These are phyloP conservation scores for Pichia paraexigua DNA, from an alignment of 805 yeast species.

Conservation along the genomic window DNA sequence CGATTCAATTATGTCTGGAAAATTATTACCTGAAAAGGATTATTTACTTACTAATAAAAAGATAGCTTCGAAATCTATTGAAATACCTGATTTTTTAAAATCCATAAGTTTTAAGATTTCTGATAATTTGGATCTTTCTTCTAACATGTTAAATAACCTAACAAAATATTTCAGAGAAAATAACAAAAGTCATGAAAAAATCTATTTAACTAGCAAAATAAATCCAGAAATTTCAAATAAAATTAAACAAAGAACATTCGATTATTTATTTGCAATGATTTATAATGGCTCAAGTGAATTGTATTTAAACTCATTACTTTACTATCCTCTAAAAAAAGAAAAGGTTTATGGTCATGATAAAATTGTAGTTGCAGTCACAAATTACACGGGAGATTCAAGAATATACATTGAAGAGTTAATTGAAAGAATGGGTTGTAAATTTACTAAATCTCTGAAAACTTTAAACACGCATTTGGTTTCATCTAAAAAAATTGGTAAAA, in stretches of 20 bases:
- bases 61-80: neutral
- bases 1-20: neutral
- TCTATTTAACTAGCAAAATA: neutral
- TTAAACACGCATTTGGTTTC: conserved; percentile 68
- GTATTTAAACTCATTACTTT: conserved; percentile 49
- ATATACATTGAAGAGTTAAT: conserved; percentile 58
- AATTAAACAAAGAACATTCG: conserved; percentile 37
- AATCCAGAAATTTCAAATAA: conserved; percentile 36
- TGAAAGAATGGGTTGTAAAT: conserved; percentile 64
- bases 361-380: conserved; percentile 60
- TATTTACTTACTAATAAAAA: neutral
- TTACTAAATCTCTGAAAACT: conserved; percentile 51
- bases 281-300: conserved; percentile 45
- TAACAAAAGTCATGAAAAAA: neutral
- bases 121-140: neutral
- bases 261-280: conserved; percentile 70
- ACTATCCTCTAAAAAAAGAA: conserved; percentile 54
- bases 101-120: neutral
- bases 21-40: conserved; percentile 32
- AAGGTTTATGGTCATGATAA: conserved; percentile 48
- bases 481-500: conserved; percentile 60
- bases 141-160: neutral
- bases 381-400: conserved; percentile 81
- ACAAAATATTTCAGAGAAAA: neutral
- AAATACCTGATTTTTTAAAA: neutral